phyloP scores from a whole-genome alignment of 371 early-diverging fungal genomes.

The Mortierella sp. region DNA sequence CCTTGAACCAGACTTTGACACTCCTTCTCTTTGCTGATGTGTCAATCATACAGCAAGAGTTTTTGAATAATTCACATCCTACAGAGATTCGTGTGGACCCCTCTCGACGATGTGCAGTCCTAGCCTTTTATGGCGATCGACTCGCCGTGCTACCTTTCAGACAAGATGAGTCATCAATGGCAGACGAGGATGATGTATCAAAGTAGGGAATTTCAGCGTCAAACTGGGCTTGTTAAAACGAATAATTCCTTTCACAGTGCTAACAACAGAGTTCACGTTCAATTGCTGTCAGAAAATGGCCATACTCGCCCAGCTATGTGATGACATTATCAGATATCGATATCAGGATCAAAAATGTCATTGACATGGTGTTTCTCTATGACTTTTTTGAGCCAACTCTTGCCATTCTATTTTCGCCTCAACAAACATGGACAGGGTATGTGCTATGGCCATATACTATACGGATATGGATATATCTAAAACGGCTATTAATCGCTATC shows the following conservation, averaged over 20 bases:
- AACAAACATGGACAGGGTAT: slow-evolving; percentile 92
- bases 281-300: slow-evolving; percentile 65
- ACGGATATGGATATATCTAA: slow-evolving; percentile 8
- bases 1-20: not conserved
- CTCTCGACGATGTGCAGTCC: slow-evolving; percentile 86
- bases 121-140: slow-evolving; percentile 89
- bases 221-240: not conserved
- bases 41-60: slow-evolving; percentile 63
- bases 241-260: not conserved
- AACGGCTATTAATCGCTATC: not conserved
- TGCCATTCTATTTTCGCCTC: slow-evolving; percentile 90
- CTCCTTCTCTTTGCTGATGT: not conserved
- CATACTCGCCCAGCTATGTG: slow-evolving; percentile 85
- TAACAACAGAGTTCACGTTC: not conserved
- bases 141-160: slow-evolving; percentile 94
- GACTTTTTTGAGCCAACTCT: slow-evolving; percentile 96
- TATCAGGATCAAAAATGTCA: slow-evolving; percentile 81
- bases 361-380: slow-evolving; percentile 91
- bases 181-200: slow-evolving; percentile 60
- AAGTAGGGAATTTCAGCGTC: slow-evolving; percentile 54
- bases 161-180: slow-evolving; percentile 70
- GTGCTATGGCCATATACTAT: not conserved
- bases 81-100: slow-evolving; percentile 82
- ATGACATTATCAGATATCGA: slow-evolving; percentile 79
- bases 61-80: slow-evolving; percentile 74